Evolutionary conservation across 2,329 filamentous ascomycete species (phyloP).

Genomic region (Coniosporium tulheliwenetii): DNA sequence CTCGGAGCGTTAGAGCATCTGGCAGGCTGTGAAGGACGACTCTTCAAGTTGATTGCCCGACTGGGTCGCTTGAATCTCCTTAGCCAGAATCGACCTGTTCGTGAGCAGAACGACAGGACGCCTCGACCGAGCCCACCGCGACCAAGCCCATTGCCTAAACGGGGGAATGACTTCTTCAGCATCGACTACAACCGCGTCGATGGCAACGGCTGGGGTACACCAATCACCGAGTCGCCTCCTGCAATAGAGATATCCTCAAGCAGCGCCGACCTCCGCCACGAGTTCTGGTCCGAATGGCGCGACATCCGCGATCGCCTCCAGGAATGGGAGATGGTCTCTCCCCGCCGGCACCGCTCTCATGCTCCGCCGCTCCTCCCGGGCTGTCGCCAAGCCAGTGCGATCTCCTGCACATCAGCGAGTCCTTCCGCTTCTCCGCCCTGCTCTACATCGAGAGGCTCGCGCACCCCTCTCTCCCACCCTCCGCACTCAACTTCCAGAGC

Average conservation of each 20-base stretch:
- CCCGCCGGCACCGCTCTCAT: slow-evolving; percentile 31
- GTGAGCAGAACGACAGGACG: slow-evolving; percentile 13
- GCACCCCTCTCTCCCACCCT: slow-evolving; percentile 56
- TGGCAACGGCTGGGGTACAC: slow-evolving; percentile 50
- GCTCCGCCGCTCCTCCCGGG: slow-evolving; percentile 7
- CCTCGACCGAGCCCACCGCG: slow-evolving; percentile 12
- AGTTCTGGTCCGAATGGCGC: slow-evolving; percentile 81
- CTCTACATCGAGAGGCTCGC: slow-evolving; percentile 82
- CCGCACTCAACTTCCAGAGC: slow-evolving; percentile 64
- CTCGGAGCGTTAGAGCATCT: slow-evolving; percentile 69
- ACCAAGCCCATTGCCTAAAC: background rate
- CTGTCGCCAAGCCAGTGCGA: slow-evolving; percentile 47
- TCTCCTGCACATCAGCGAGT: slow-evolving; percentile 69
- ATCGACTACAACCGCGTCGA: slow-evolving; percentile 45
- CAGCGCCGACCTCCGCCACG: slow-evolving; percentile 39
- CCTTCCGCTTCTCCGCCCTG: slow-evolving; percentile 77
- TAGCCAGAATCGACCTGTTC: slow-evolving; percentile 46
- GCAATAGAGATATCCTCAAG: slow-evolving; percentile 28
- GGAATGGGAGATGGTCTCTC: slow-evolving; percentile 58
- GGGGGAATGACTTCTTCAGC: slow-evolving; percentile 30
- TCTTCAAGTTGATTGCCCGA: slow-evolving; percentile 76
- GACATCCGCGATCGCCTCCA: slow-evolving; percentile 62
- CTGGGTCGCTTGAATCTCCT: slow-evolving; percentile 74
- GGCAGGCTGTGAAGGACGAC: slow-evolving; percentile 68
- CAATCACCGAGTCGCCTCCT: slow-evolving; percentile 17